Evolutionary conservation across 331 rosid genomes (phyloP).

Genomic region (Stylosanthes scabra): DNA sequence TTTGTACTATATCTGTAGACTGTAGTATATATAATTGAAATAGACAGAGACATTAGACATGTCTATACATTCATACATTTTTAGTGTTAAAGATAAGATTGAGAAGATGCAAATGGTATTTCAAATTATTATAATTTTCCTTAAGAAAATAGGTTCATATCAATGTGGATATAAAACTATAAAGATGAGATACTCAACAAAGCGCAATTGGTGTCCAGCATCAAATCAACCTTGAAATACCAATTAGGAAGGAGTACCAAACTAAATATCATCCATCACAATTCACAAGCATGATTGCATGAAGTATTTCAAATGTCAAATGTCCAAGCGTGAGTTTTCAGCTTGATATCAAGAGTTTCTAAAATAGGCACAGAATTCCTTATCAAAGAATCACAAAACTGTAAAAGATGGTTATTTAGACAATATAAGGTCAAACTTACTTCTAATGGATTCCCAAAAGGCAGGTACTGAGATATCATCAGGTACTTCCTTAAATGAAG

Average conservation of each 20-base stretch:
- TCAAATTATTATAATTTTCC: not conserved
- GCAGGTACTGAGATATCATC: slow-evolving; percentile 77
- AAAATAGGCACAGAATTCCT: slow-evolving; percentile 1
- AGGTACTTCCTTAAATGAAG: slow-evolving; percentile 93
- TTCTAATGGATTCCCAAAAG: slow-evolving; percentile 83
- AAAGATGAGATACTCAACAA: not conserved
- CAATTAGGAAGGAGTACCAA: too few relatives aligned
- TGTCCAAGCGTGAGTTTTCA: slow-evolving; percentile 5
- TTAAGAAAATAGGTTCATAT: not conserved
- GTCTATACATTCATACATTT: slow-evolving; percentile 16
- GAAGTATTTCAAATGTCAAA: slow-evolving; percentile 25
- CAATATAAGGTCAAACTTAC: slow-evolving; percentile 52
- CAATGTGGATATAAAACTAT: not conserved
- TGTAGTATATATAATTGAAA: too few relatives aligned
- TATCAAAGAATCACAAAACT: not conserved
- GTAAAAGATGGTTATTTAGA: slow-evolving; percentile 34
- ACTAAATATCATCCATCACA: not conserved
- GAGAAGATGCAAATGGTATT: too few relatives aligned
- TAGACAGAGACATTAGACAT: not conserved
- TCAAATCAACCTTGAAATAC: not conserved
- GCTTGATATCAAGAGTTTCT: not conserved
- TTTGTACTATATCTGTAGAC: slow-evolving; percentile 30
- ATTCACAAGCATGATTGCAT: not conserved
- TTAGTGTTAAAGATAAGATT: not conserved
- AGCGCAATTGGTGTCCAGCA: not conserved